Conservation (phyloP, 345 rosid species). For the Salix udensis region DNA sequence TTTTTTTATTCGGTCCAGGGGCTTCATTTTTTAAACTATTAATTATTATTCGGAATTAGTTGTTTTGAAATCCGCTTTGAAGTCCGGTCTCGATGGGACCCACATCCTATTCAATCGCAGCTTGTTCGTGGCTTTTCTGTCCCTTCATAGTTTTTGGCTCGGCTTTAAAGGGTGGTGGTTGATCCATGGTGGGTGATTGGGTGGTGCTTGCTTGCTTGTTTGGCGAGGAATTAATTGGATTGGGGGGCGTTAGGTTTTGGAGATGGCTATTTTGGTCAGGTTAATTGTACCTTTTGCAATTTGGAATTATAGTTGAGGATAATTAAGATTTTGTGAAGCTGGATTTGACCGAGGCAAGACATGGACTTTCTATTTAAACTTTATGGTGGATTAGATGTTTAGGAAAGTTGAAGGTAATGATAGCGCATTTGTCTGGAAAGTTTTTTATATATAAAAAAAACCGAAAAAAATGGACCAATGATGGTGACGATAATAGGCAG, state of each 20-base stretch:
- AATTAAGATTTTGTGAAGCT: background rate
- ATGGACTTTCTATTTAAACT: background rate
- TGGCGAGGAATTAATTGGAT: slow-evolving; percentile 3
- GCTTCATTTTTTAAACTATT: slow-evolving; percentile 14
- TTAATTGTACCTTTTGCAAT: background rate
- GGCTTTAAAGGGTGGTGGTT: background rate
- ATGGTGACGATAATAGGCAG: background rate
- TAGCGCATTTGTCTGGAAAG: background rate
- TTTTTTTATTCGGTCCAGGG: slow-evolving; percentile 1
- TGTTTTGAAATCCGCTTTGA: slow-evolving; percentile 22
- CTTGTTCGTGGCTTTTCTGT: background rate
- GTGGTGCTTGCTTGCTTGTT: background rate
- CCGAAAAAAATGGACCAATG: no score
- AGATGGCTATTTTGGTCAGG: background rate
- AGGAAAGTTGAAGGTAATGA: slow-evolving; percentile 2
- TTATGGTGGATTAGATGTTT: background rate
- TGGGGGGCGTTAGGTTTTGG: background rate
- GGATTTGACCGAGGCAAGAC: background rate
- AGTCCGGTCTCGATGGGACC: slow-evolving; percentile 38
- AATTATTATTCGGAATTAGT: slow-evolving; percentile 3
- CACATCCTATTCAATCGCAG: slow-evolving; percentile 38
- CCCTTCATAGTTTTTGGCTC: slow-evolving; percentile 4
- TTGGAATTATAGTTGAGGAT: background rate
- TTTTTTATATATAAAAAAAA: background rate
- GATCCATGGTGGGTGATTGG: background rate